These are phyloP conservation scores for Botrytis tulipae DNA, from an alignment of 2,329 filamentous ascomycete species.

Conservation along the genomic window DNA sequence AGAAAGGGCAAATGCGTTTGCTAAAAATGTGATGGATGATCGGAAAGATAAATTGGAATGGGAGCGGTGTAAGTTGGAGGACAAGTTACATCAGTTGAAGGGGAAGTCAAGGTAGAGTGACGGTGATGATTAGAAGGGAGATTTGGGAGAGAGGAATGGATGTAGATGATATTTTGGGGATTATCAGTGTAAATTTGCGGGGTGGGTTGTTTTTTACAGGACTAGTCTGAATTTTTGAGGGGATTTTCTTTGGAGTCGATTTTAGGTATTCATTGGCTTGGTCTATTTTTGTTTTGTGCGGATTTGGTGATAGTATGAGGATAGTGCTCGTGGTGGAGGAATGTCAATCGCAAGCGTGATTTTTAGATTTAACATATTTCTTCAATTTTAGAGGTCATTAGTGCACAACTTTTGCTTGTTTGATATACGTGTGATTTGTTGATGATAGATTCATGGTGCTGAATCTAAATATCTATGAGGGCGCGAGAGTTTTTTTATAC, in stretches of 20 bases:
- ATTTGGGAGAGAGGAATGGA: neutral
- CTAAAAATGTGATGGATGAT: neutral
- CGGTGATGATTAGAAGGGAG: fast-evolving
- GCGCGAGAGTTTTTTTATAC: fast-evolving
- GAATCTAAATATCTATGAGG: neutral
- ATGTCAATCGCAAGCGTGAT: neutral
- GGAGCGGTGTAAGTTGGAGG: too few species aligned
- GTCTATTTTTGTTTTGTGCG: neutral
- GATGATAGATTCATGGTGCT: neutral
- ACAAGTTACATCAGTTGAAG: fast-evolving
- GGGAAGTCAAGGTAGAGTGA: fast-evolving
- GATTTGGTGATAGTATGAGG: neutral
- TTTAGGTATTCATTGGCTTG: neutral
- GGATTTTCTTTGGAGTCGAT: neutral
- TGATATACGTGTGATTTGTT: neutral
- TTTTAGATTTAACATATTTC: neutral
- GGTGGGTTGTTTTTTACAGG: neutral
- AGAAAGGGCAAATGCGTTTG: neutral
- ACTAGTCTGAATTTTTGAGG: neutral
- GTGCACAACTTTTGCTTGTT: neutral
- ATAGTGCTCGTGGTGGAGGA: neutral
- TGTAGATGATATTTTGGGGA: neutral
- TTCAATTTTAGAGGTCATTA: neutral
- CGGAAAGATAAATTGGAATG: neutral
- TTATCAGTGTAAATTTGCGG: too few species aligned